Percentiles rank a stretch among this genome's conserved stretches.
Evolutionary conservation across 176 grass and related monocot species (phyloP).

Genomic region (Aegilops tauschii): DNA sequence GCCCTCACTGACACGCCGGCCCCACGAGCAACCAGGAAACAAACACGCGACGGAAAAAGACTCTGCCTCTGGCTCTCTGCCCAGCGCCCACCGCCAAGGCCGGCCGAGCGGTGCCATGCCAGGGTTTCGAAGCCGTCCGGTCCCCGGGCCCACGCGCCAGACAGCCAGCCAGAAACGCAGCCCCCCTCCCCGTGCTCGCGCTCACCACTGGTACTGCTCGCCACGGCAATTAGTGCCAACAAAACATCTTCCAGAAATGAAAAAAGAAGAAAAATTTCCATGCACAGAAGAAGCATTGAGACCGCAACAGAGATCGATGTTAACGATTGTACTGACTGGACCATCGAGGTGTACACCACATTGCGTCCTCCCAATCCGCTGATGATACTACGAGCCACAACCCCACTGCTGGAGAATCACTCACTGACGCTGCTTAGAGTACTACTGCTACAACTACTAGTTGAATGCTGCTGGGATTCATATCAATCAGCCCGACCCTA

Average conservation of each 20-base stretch:
- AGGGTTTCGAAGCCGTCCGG: slow-evolving; percentile 21
- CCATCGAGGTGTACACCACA: not conserved
- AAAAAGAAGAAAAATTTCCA: not conserved
- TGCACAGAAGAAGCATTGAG: not conserved
- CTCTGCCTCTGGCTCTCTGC: not conserved
- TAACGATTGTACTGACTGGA: too few species aligned
- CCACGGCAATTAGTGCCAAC: not conserved
- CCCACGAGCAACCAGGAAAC: not conserved
- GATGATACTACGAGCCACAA: not conserved
- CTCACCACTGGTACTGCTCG: too few species aligned
- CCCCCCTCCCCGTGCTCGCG: not conserved
- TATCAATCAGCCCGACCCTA: slow-evolving; percentile 13
- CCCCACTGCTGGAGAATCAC: not conserved
- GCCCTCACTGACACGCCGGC: not conserved
- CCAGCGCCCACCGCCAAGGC: not conserved
- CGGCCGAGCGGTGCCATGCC: slow-evolving; percentile 11
- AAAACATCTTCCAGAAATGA: not conserved
- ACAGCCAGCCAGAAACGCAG: too few species aligned
- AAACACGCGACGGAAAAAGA: slow-evolving; percentile 35
- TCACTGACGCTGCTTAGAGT: not conserved
- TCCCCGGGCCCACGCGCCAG: slow-evolving; percentile 22
- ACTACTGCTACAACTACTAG: not conserved
- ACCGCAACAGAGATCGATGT: not conserved
- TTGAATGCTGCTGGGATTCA: not conserved
- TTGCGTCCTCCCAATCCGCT: slow-evolving; percentile 5